A percentile compares a stretch with the other conserved stretches of the same genome.
These are phyloP conservation scores for Geosiphon pyriformis DNA, from an alignment of 192 early-diverging fungal species.

Conservation along the genomic window DNA sequence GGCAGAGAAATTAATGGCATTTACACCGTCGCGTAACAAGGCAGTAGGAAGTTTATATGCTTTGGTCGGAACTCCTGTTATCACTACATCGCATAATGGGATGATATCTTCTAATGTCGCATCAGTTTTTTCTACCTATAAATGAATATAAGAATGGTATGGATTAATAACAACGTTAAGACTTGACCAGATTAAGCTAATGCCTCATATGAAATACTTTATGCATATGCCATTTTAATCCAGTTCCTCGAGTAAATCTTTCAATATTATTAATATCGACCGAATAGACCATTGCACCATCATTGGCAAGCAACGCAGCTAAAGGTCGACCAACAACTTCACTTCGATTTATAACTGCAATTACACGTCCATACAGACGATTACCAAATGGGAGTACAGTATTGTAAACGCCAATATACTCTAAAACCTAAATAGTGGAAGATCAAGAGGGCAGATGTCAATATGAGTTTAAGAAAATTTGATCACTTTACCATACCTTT, in stretches of 20 bases:
- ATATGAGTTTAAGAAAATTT: no score
- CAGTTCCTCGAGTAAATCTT: constrained; percentile 67
- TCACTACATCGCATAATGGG: constrained; percentile 89
- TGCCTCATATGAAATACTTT: constrained; percentile 39
- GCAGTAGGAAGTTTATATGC: constrained; percentile 82
- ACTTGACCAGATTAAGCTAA: no score
- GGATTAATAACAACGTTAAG: no score
- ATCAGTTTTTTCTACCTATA: constrained; percentile 65
- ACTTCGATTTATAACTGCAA: constrained; percentile 92
- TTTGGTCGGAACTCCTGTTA: constrained; percentile 90
- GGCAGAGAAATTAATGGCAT: constrained; percentile 97
- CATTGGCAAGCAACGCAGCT: constrained; percentile 95
- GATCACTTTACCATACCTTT: constrained; percentile 76
- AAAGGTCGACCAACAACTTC: constrained; percentile 97
- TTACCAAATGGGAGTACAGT: constrained; percentile 83
- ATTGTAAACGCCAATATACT: constrained; percentile 94
- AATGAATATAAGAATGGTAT: background rate
- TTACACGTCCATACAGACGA: constrained; percentile 87
- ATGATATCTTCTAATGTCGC: constrained; percentile 75
- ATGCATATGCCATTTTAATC: constrained; percentile 61
- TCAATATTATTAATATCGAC: constrained; percentile 89
- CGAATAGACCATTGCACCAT: constrained; percentile 95
- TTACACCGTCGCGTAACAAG: constrained; percentile 93
- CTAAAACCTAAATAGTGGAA: constrained; percentile 66
- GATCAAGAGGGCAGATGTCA: no score